These are phyloP conservation scores for Fusarium pseudoanthophilum DNA, from an alignment of 2,329 filamentous ascomycete species.

Conservation along the genomic window DNA sequence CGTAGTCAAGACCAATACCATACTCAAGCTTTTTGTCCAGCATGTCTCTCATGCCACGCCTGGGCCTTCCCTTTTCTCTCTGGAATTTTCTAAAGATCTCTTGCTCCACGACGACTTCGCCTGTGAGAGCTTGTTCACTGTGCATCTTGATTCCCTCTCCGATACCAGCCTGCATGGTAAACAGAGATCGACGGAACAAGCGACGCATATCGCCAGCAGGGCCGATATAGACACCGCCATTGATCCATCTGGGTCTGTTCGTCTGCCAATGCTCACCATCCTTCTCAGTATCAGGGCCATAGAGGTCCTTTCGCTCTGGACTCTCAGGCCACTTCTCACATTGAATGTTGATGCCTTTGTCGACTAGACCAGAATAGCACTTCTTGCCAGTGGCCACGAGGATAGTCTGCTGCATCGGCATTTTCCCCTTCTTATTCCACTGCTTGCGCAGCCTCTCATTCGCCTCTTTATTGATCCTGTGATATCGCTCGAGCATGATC, in stretches of 20 bases:
- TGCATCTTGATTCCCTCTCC: background rate
- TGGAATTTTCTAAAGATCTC: background rate
- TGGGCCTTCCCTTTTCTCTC: background rate
- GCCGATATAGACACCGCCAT: background rate
- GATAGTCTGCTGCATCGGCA: slow-evolving; percentile 12
- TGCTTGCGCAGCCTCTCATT: background rate
- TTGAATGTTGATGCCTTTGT: background rate
- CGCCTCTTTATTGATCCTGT: slow-evolving; percentile 5
- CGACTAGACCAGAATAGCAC: background rate
- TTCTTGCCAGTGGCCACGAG: background rate
- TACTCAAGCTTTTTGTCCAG: background rate
- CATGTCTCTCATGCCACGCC: rapidly evolving
- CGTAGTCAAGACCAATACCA: background rate
- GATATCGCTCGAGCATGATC: slow-evolving; percentile 12
- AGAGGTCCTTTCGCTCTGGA: background rate
- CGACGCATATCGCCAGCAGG: slow-evolving; percentile 14
- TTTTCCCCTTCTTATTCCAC: background rate
- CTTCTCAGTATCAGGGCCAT: background rate
- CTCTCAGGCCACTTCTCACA: background rate
- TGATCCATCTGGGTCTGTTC: background rate
- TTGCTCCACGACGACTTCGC: background rate
- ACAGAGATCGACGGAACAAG: background rate
- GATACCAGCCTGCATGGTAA: background rate
- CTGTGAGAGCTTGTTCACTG: background rate
- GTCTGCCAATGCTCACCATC: background rate